phyloP scores from a whole-genome alignment of 2,329 filamentous ascomycete species.

The Stenocarpella maydis region DNA sequence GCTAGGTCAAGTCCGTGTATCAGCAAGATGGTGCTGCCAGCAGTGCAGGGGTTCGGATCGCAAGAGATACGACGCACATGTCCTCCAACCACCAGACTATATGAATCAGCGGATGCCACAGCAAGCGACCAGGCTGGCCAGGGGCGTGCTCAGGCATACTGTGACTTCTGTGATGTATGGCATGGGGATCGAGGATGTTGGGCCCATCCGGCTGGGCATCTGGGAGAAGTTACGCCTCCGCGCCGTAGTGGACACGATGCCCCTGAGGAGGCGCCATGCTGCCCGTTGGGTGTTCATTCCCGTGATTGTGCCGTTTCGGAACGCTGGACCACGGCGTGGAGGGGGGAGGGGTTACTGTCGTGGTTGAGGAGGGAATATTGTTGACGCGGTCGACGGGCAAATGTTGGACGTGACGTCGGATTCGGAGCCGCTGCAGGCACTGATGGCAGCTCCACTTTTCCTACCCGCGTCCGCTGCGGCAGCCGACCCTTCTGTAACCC shows the following conservation, averaged over 20 bases:
- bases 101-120: conserved; percentile 43
- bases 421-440: conserved; percentile 19
- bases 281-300: conserved; percentile 49
- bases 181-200: conserved; percentile 58
- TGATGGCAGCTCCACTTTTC: background rate
- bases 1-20: conserved; percentile 55
- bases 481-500: background rate
- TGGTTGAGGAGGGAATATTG: background rate
- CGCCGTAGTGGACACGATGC: conserved; percentile 41
- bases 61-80: conserved; percentile 64
- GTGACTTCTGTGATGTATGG: conserved; percentile 67
- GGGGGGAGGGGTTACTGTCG: too few species aligned
- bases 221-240: conserved; percentile 53
- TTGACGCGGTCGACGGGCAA: conserved; percentile 1
- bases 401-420: conserved; percentile 31
- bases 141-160: conserved; percentile 45
- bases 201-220: conserved; percentile 47
- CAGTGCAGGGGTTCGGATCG: background rate
- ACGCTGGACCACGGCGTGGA: conserved; percentile 2
- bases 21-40: conserved; percentile 37
- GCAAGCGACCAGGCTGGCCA: background rate
- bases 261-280: conserved; percentile 46
- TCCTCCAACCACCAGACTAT: conserved; percentile 79
- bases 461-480: background rate
- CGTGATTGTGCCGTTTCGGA: background rate